Evolutionary conservation across 768 basidiomycete species (phyloP), one percentile per base, ranked within the genome.

Genomic region (Roridomyces roridus): DNA sequence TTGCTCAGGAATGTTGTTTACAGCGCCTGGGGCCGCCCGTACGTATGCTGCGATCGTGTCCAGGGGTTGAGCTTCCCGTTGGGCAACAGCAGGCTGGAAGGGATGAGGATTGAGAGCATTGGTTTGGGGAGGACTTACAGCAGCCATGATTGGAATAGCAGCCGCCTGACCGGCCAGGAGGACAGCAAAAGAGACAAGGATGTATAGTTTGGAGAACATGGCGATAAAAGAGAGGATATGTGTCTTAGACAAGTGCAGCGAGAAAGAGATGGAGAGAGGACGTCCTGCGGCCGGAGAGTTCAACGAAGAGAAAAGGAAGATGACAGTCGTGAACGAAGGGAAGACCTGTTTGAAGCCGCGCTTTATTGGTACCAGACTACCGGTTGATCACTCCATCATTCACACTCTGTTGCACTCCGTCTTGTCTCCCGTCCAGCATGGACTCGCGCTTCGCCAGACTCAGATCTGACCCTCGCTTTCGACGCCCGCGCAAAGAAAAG

Each of bases 381-480:
- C n/a, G n/a, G n/a, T n/a, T 24, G 45, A 47, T 55, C 4, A 21
- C 36, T 37, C 40, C 41, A 52, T 42, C 47, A 55, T 49, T 57
- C 51, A 49, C 18, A 29, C n/a, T 25, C 46, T 28, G 34, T 39
- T 12, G 17, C 37, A 24, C 35, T 35, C 51, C 34, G n/a, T 29
- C 31, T 54, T 56, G 55, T 62, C 88, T 89, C 87, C n/a, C n/a
- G 24, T 28, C 35, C 21, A 29, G 31, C 14, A 97, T 73, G 61
- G 61, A 63, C 42, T 80, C 91, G n/a, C 85, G 96, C 20, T 99
- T 98, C 72, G 83, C 90, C 18, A 80, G 91, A 48, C 79, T 98
- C 51, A 88, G 85, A 69, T 86, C 93, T 14, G 96, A 99, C 70
- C 97, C 97, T 42, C 86, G 97, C 45, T 99, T 99, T 77, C 81